Conservation (phyloP, 1,284 basidiomycete genomes). For the Austroboletus niveus region DNA sequence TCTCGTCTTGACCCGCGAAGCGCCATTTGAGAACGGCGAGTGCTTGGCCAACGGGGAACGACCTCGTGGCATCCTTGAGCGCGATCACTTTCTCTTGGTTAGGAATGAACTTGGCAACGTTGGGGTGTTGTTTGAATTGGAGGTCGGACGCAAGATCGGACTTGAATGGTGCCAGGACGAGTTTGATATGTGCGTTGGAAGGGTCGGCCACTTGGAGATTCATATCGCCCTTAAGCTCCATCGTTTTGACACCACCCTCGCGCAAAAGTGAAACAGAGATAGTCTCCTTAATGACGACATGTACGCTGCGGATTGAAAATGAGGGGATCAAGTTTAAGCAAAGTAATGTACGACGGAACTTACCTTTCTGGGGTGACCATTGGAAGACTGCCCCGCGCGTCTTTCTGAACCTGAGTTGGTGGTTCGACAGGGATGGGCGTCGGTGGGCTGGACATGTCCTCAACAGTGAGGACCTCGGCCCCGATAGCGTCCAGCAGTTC, state of each 20-base stretch:
- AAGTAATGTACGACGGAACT: not conserved
- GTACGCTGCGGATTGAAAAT: slow-evolving; percentile 58
- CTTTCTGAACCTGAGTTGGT: slow-evolving; percentile 44
- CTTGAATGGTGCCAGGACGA: slow-evolving; percentile 64
- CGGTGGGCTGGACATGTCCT: slow-evolving; percentile 57
- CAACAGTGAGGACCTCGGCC: slow-evolving; percentile 64
- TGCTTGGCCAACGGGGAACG: slow-evolving; percentile 87
- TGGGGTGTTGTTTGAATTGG: slow-evolving; percentile 97
- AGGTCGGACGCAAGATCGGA: slow-evolving; percentile 67
- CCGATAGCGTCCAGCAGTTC: slow-evolving; percentile 87
- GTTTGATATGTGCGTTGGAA: slow-evolving; percentile 70
- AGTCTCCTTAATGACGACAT: slow-evolving; percentile 83
- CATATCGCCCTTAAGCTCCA: slow-evolving; percentile 94
- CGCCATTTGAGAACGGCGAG: slow-evolving; percentile 93
- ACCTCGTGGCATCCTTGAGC: slow-evolving; percentile 79
- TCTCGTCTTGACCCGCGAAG: slow-evolving; percentile 89
- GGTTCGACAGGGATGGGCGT: slow-evolving; percentile 51
- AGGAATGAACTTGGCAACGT: slow-evolving; percentile 85
- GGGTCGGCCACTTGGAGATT: slow-evolving; percentile 87
- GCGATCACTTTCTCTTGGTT: slow-evolving; percentile 68
- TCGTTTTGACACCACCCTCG: slow-evolving; percentile 86
- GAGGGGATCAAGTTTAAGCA: not conserved
- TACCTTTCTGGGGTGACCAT: slow-evolving; percentile 79
- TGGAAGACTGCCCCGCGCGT: slow-evolving; percentile 64
- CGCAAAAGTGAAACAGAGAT: slow-evolving; percentile 80